A percentile compares a stretch with the other conserved stretches of the same genome.
Evolutionary conservation across 2,329 filamentous ascomycete genomes (phyloP).

Genomic region (Penicillium sp.): DNA sequence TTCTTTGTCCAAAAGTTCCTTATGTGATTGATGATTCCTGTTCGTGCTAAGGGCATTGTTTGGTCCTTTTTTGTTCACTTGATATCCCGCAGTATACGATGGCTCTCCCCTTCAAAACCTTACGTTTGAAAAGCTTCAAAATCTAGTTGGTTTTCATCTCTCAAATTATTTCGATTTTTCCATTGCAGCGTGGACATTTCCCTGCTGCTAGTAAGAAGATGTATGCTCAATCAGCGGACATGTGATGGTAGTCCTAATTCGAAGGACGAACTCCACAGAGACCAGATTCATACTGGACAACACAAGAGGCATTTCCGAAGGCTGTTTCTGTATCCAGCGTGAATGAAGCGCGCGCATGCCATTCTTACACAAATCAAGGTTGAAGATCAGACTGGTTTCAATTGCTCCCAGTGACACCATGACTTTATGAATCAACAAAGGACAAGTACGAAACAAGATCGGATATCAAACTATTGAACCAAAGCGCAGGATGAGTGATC

Average conservation of each 20-base stretch:
- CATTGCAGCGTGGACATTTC: background rate
- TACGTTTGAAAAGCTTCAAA: background rate
- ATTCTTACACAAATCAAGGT: background rate
- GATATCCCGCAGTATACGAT: slow-evolving; percentile 36
- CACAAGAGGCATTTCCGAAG: background rate
- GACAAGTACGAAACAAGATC: slow-evolving; percentile 7
- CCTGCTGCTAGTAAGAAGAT: background rate
- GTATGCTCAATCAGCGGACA: no score
- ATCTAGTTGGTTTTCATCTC: background rate
- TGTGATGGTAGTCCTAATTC: background rate
- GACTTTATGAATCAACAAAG: slow-evolving; percentile 1
- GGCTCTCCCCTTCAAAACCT: slow-evolving; percentile 17
- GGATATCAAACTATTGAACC: slow-evolving; percentile 22
- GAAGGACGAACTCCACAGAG: background rate
- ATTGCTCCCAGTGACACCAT: background rate
- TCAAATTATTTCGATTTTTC: background rate
- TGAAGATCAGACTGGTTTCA: background rate
- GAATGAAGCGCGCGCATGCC: background rate
- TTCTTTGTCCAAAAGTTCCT: slow-evolving; percentile 12
- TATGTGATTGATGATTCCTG: background rate
- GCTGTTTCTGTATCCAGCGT: background rate
- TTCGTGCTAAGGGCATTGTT: background rate
- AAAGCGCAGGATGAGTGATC: slow-evolving; percentile 12
- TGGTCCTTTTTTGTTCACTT: slow-evolving; percentile 11
- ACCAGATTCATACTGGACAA: background rate